Evolutionary conservation across 768 basidiomycete species (phyloP).

Genomic region (Leucosporidium yakuticum): DNA sequence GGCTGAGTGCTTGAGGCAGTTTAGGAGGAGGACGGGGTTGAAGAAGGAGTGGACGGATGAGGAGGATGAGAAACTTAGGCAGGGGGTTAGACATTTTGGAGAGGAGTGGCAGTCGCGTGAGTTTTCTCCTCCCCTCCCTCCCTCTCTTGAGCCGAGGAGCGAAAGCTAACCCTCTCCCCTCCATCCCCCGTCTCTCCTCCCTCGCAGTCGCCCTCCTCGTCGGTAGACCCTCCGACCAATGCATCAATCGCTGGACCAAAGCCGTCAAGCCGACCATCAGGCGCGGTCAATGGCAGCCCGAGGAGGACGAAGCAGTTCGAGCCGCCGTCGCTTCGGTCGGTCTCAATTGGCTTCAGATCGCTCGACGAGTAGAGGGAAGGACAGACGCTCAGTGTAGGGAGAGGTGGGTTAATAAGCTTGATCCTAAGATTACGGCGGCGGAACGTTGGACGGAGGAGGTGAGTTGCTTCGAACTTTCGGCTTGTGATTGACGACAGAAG

Average conservation of each 20-base stretch:
- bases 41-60: constrained; percentile 9
- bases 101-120: constrained; percentile 30
- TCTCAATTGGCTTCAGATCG: constrained; percentile 17
- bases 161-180: background rate
- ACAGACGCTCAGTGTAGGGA: constrained; percentile 35
- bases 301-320: constrained; percentile 20
- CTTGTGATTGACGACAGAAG: background rate
- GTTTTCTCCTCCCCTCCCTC: background rate
- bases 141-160: too few relatives aligned
- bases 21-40: background rate
- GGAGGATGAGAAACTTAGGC: constrained; percentile 16
- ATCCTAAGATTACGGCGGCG: constrained; percentile 11
- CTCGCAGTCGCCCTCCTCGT: constrained; percentile 15
- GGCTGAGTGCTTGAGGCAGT: constrained; percentile 15
- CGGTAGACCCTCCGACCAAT: constrained; percentile 7
- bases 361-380: constrained; percentile 9
- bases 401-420: constrained; percentile 27
- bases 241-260: constrained; percentile 27
- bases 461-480: background rate
- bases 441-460: constrained; percentile 30
- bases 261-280: constrained; percentile 19
- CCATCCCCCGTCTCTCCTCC: background rate
- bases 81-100: constrained; percentile 18
- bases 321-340: constrained; percentile 14
- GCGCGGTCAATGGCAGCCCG: constrained; percentile 19